Percentiles rank a stretch among this genome's conserved stretches.
Conservation (phyloP, 768 basidiomycete genomes). For the Amanita polypyramis region DNA sequence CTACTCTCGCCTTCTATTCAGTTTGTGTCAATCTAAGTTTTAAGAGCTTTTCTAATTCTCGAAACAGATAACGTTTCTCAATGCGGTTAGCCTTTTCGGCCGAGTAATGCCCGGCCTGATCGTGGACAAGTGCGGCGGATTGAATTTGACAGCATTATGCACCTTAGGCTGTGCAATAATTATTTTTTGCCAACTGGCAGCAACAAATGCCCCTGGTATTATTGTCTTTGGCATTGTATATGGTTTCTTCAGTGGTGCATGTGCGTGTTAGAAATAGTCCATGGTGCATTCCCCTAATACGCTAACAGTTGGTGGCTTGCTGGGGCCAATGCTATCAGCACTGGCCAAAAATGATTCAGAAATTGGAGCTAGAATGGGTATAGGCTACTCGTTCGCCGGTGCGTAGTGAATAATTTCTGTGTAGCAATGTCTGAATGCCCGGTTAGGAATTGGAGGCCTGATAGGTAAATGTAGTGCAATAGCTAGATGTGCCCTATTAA, state of each 20-base stretch:
- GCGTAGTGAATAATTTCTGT: slow-evolving; percentile 8
- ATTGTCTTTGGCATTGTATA: slow-evolving; percentile 29
- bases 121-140: slow-evolving; percentile 27
- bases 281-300: slow-evolving; percentile 8
- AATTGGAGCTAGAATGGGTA: slow-evolving; percentile 44
- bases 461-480: slow-evolving; percentile 18
- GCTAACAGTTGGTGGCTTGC: slow-evolving; percentile 26
- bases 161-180: slow-evolving; percentile 21
- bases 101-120: slow-evolving; percentile 35
- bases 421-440: background rate
- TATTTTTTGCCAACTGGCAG: slow-evolving; percentile 33
- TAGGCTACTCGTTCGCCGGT: slow-evolving; percentile 40
- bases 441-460: slow-evolving; percentile 29
- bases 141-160: slow-evolving; percentile 28
- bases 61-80: slow-evolving; percentile 38
- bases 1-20: slow-evolving; percentile 45
- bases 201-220: slow-evolving; percentile 22
- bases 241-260: slow-evolving; percentile 39
- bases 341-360: slow-evolving; percentile 36
- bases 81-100: slow-evolving; percentile 37
- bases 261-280: slow-evolving; percentile 18
- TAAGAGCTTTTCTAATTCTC: background rate
- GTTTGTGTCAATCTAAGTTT: slow-evolving; percentile 18
- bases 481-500: background rate
- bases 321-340: slow-evolving; percentile 32